Evolutionary conservation across 1,284 basidiomycete genomes (phyloP), one percentile per base, ranked within the genome.

Genomic region (Hemileia vastatrix): DNA sequence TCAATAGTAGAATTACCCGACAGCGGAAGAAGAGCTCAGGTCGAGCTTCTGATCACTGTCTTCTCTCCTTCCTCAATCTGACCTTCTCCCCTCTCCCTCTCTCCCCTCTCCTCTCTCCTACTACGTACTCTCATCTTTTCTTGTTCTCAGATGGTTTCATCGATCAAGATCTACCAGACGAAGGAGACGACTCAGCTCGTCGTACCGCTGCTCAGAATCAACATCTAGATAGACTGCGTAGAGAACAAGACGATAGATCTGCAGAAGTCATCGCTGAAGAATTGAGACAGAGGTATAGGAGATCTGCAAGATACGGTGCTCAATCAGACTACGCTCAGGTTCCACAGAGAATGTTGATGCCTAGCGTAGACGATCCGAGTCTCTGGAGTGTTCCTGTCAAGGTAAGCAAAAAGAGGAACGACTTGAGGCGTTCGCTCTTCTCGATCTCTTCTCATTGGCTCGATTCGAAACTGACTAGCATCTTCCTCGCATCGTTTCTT

Each of bases 191-290:
- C 5, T 68, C 72, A 50, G 62, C 65, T 3, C 68, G 70, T 53
- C 63, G 71, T 23, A 67, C 72, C 9, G 72, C 71, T 5, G 67
- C 68, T 32, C 72, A 73, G 49, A 74, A 75, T 55, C 73, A 74
- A 64, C 65, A 69, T 32, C 67, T 75, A 32, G 73, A 75, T 57
- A 67, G 68, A 21, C 65, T 71, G 65, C 71, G 73, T 47, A 66
- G 72, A 19, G 64, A 72, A 66, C 67, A 70, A 47, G 73, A 75
- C 59, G 73, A 74, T 57, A 67, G 68, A 66, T n/a, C 90, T 77
- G 83, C 91, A 3, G 88, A 89, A 66, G 83, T 88, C 75, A 87
- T 96, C 70, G 92, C 93, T 1, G 84, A 84, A 70, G 85, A 88
- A 70, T 79, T 94, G 69, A 86, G 84, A 67, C 84, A 89, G 72